phyloP scores from a whole-genome alignment of 2,329 filamentous ascomycete species.

The Esteya vermicola region DNA sequence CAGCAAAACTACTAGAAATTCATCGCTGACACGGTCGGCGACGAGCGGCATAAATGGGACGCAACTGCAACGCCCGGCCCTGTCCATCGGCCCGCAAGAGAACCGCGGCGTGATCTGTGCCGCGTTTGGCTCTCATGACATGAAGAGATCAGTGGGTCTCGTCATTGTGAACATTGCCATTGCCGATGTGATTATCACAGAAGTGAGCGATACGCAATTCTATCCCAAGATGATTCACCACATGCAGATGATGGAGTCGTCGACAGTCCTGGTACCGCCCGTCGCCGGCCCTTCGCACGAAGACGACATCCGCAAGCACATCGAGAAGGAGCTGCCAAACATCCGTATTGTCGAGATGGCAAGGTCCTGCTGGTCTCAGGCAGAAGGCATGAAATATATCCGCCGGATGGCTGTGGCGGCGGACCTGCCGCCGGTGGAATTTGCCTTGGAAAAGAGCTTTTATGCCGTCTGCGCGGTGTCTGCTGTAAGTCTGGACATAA shows the following conservation, averaged over 20 bases:
- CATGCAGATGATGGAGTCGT: conserved; percentile 65
- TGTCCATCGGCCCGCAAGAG: conserved; percentile 8
- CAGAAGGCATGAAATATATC: conserved; percentile 61
- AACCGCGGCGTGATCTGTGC: conserved; percentile 48
- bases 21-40: too few species aligned
- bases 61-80: neutral
- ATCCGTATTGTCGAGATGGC: conserved; percentile 46
- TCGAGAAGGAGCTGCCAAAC: conserved; percentile 6
- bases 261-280: conserved; percentile 66
- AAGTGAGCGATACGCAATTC: conserved; percentile 86
- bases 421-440: conserved; percentile 68
- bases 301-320: conserved; percentile 22
- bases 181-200: conserved; percentile 71
- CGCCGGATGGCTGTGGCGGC: conserved; percentile 64
- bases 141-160: conserved; percentile 71
- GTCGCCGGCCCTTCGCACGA: conserved; percentile 55
- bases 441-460: conserved; percentile 69
- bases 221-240: conserved; percentile 84
- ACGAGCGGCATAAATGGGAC: too few species aligned
- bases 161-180: conserved; percentile 80
- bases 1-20: too few species aligned
- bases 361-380: conserved; percentile 73
- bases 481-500: conserved; percentile 60
- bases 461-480: conserved; percentile 76
- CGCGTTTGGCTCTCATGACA: conserved; percentile 72